These are phyloP conservation scores for Ceratocystis huliohia DNA, from an alignment of 2,329 filamentous ascomycete genomes.

Conservation along the genomic window DNA sequence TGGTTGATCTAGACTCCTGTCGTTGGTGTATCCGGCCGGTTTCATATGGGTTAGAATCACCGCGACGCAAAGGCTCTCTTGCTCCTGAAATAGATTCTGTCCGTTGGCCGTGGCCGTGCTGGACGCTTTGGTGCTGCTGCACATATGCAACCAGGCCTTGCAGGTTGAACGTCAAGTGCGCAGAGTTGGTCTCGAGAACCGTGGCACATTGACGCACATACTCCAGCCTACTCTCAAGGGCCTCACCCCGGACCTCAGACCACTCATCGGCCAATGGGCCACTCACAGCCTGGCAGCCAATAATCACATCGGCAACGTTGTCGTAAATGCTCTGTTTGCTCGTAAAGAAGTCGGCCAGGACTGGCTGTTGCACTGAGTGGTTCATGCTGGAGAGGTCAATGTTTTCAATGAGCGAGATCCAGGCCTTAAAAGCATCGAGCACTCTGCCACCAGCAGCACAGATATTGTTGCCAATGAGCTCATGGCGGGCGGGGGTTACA, in stretches of 20 bases:
- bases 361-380: slow-evolving; percentile 68
- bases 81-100: slow-evolving; percentile 33
- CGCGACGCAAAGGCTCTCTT: slow-evolving; percentile 32
- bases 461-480: slow-evolving; percentile 67
- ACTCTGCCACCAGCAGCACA: slow-evolving; percentile 68
- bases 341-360: slow-evolving; percentile 71
- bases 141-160: slow-evolving; percentile 78
- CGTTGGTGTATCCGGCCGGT: slow-evolving; percentile 41
- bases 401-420: slow-evolving; percentile 81
- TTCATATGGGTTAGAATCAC: slow-evolving; percentile 41
- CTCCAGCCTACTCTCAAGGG: slow-evolving; percentile 72
- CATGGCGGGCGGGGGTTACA: slow-evolving; percentile 64
- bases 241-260: slow-evolving; percentile 81
- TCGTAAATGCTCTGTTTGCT: slow-evolving; percentile 94
- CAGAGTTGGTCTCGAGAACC: slow-evolving; percentile 73
- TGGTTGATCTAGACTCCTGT: slow-evolving; percentile 39
- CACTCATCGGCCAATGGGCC: slow-evolving; percentile 89
- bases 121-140: slow-evolving; percentile 22
- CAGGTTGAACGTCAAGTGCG: slow-evolving; percentile 76
- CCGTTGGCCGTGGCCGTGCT: slow-evolving; percentile 31
- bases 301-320: slow-evolving; percentile 74
- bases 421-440: slow-evolving; percentile 78
- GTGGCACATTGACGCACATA: slow-evolving; percentile 65
- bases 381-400: slow-evolving; percentile 74
- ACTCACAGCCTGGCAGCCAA: slow-evolving; percentile 82